Conservation (phyloP, 2,329 filamentous ascomycete genomes). For the Botrytis aclada region DNA sequence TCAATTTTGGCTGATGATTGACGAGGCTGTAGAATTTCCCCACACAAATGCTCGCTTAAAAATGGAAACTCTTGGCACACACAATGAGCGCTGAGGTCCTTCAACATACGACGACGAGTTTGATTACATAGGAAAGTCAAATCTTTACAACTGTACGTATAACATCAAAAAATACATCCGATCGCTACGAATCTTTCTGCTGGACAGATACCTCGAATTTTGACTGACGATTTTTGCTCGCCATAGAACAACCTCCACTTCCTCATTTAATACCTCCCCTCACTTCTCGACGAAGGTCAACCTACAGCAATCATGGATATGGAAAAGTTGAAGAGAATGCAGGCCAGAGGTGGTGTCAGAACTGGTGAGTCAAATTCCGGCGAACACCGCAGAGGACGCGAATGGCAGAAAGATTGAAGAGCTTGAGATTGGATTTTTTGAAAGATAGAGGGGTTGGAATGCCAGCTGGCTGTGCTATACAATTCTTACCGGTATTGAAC, state of each 20-base stretch:
- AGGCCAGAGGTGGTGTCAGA: slow-evolving; percentile 48
- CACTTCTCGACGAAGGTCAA: slow-evolving; percentile 29
- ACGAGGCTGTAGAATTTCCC: slow-evolving; percentile 17
- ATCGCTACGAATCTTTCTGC: too few relatives aligned
- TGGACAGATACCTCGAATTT: background rate
- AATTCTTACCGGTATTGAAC: background rate
- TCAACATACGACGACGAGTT: slow-evolving; percentile 23
- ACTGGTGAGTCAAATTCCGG: slow-evolving; percentile 16
- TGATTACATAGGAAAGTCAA: slow-evolving; percentile 25
- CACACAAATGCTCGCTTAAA: slow-evolving; percentile 27
- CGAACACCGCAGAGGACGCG: background rate
- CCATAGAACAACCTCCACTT: slow-evolving; percentile 20
- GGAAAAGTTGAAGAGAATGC: slow-evolving; percentile 64
- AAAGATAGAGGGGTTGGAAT: background rate
- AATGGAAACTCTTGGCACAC: slow-evolving; percentile 30
- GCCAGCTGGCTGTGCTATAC: background rate
- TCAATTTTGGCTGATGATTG: background rate
- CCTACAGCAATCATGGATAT: slow-evolving; percentile 56
- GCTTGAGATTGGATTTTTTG: background rate
- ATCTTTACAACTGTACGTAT: slow-evolving; percentile 23
- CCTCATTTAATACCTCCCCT: slow-evolving; percentile 22
- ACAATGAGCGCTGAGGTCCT: slow-evolving; percentile 27
- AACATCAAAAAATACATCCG: background rate
- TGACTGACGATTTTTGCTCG: slow-evolving; percentile 9
- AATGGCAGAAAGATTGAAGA: background rate